phyloP scores from a whole-genome alignment of 2,329 filamentous ascomycete genomes.

The Neurospora sp. region DNA sequence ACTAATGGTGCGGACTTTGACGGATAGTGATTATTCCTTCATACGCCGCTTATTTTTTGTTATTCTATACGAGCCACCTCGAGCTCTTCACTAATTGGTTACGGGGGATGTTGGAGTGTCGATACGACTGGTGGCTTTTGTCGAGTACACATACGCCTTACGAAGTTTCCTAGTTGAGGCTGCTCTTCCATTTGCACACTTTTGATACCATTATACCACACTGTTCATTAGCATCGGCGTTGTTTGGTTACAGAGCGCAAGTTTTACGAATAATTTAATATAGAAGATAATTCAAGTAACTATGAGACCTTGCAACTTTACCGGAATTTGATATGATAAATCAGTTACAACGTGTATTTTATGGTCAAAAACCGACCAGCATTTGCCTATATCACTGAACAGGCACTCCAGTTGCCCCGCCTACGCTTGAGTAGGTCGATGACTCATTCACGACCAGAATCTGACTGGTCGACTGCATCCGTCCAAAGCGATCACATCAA shows the following conservation, averaged over 20 bases:
- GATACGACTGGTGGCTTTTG: slow-evolving; percentile 7
- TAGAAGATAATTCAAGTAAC: neutral
- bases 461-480: neutral
- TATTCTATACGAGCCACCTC: neutral
- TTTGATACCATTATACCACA: neutral
- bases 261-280: neutral
- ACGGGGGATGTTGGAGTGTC: neutral
- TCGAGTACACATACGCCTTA: neutral
- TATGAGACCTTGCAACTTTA: neutral
- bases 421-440: neutral
- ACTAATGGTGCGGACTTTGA: no score
- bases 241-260: neutral
- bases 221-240: neutral
- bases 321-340: neutral
- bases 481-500: neutral
- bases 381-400: neutral
- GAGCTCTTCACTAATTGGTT: slow-evolving; percentile 1
- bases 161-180: neutral
- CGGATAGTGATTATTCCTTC: neutral
- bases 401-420: neutral
- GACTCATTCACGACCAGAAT: neutral
- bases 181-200: neutral
- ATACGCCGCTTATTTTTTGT: neutral
- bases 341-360: neutral
- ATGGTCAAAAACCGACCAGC: neutral